A percentile compares a stretch with the other conserved stretches of the same genome.
phyloP scores from a whole-genome alignment of 2,329 filamentous ascomycete species.

The Laburnicola sp. region DNA sequence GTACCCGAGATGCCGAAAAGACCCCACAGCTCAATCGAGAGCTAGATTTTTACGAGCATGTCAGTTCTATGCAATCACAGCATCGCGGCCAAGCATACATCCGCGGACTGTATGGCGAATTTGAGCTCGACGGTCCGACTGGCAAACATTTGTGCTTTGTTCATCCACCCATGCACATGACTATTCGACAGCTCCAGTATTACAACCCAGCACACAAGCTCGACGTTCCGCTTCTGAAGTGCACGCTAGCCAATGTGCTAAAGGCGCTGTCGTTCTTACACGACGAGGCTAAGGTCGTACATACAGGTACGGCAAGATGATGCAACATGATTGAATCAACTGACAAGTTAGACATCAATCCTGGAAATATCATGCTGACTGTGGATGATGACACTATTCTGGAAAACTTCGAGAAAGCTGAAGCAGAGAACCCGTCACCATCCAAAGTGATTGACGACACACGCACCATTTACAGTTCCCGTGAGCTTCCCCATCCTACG shows the following conservation, averaged over 20 bases:
- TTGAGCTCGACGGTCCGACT: conserved; percentile 26
- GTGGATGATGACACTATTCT: conserved; percentile 45
- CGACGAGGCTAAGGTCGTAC: conserved; percentile 50
- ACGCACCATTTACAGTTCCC: conserved; percentile 26
- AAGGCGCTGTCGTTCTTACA: conserved; percentile 52
- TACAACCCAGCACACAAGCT: conserved; percentile 21
- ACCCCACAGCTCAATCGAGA: conserved; percentile 22
- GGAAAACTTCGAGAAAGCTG: conserved; percentile 40
- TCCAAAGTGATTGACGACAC: conserved; percentile 40
- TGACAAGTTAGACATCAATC: conserved; percentile 47
- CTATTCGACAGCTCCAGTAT: conserved; percentile 31
- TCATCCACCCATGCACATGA: conserved; percentile 35
- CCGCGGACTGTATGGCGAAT: conserved; percentile 22
- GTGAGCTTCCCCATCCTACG: conserved; percentile 36
- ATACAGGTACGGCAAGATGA: conserved; percentile 46
- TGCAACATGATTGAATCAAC: conserved; percentile 13
- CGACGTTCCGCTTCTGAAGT: conserved; percentile 23
- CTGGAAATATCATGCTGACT: conserved; percentile 48
- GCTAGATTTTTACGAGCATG: conserved; percentile 29
- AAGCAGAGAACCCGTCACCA: conserved; percentile 45
- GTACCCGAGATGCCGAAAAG: conserved; percentile 22
- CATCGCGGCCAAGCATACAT: conserved; percentile 27
- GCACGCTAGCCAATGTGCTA: conserved; percentile 41
- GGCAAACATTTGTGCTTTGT: conserved; percentile 30
- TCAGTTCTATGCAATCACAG: conserved; percentile 28